phyloP scores from a whole-genome alignment of 2,329 filamentous ascomycete genomes.

The Beauveria scarabaeidicola region DNA sequence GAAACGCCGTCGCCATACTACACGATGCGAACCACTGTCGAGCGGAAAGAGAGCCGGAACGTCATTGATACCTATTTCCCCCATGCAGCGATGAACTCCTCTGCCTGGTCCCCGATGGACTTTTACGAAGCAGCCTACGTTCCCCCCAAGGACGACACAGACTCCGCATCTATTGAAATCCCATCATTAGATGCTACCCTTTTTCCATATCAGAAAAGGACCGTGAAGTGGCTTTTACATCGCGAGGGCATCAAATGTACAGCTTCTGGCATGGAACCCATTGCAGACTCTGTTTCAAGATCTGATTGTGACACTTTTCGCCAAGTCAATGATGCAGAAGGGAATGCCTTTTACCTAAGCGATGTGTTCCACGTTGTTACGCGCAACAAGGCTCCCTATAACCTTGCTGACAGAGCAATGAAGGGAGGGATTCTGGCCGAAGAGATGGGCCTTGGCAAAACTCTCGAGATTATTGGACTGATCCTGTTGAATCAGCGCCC shows the following conservation, averaged over 20 bases:
- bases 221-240: conserved; percentile 60
- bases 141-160: conserved; percentile 37
- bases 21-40: conserved; percentile 20
- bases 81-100: not conserved
- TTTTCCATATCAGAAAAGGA: conserved; percentile 65
- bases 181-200: conserved; percentile 41
- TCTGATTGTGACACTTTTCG: conserved; percentile 23
- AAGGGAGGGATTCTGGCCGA: conserved; percentile 63
- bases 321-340: conserved; percentile 24
- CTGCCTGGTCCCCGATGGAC: conserved; percentile 37
- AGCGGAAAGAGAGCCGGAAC: conserved; percentile 25
- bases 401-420: conserved; percentile 30
- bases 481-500: conserved; percentile 53
- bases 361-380: conserved; percentile 53
- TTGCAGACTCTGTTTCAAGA: conserved; percentile 10
- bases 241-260: conserved; percentile 54
- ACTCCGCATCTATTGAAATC: conserved; percentile 31
- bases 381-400: conserved; percentile 37
- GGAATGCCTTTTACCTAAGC: conserved; percentile 45
- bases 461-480: conserved; percentile 64
- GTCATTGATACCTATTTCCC: conserved; percentile 31
- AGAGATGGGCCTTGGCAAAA: conserved; percentile 80
- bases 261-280: not conserved
- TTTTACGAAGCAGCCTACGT: conserved; percentile 66
- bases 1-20: conserved; percentile 25